These are phyloP conservation scores for Tirmania nivea DNA, from an alignment of 495 filamentous ascomycete genomes.

Conservation along the genomic window DNA sequence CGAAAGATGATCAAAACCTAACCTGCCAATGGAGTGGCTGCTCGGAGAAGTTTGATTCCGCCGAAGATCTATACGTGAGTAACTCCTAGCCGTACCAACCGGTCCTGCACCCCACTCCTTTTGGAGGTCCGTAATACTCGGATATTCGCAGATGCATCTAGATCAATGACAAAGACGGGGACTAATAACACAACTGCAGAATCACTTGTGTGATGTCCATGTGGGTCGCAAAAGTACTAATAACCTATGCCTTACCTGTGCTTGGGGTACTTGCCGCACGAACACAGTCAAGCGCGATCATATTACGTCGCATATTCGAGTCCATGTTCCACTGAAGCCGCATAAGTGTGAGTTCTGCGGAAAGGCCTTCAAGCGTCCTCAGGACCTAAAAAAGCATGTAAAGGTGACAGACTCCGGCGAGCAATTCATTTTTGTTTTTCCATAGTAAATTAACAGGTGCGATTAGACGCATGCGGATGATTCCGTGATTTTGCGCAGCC, in stretches of 20 bases:
- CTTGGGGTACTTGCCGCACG: constrained; percentile 88
- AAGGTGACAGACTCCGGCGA: constrained; percentile 31
- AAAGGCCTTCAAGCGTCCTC: constrained; percentile 97
- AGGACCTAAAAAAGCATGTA: constrained; percentile 98
- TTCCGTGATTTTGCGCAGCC: constrained; percentile 63
- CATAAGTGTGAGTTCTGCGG: constrained; percentile 97
- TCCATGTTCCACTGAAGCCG: constrained; percentile 92
- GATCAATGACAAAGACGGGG: background rate
- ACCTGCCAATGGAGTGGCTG: constrained; percentile 76
- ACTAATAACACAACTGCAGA: constrained; percentile 31
- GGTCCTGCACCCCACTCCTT: background rate
- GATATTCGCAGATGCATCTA: background rate
- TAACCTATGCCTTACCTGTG: constrained; percentile 91
- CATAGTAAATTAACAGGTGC: background rate
- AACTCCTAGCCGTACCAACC: constrained; percentile 2
- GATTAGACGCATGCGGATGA: constrained; percentile 82
- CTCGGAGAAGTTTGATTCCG: constrained; percentile 52
- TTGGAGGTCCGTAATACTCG: background rate
- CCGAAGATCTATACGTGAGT: constrained; percentile 82
- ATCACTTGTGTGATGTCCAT: constrained; percentile 96
- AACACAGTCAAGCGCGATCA: constrained; percentile 98
- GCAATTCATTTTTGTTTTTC: background rate
- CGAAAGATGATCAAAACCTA: constrained; percentile 38
- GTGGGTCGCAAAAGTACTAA: constrained; percentile 98
- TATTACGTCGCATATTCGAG: constrained; percentile 97